These are phyloP conservation scores for Fusarium ambrosium DNA, from an alignment of 2,329 filamentous ascomycete genomes.

Conservation along the genomic window DNA sequence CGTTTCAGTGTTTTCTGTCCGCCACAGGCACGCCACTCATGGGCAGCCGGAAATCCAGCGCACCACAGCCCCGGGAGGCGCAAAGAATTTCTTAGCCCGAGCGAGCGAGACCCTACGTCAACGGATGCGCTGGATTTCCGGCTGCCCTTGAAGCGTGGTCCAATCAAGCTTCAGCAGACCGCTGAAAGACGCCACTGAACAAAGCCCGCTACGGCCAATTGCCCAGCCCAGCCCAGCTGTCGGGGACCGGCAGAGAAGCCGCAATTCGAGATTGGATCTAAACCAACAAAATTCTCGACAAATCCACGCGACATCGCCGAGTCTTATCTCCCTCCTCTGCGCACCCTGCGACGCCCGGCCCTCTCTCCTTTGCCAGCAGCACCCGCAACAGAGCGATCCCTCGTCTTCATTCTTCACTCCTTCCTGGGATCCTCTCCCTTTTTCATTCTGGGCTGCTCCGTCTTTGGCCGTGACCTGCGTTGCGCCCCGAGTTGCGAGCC, in stretches of 20 bases:
- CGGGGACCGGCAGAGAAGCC: slow-evolving; percentile 25
- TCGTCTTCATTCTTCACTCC: slow-evolving; percentile 2
- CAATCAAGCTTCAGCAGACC: slow-evolving; percentile 16
- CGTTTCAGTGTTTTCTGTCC: neutral
- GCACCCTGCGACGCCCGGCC: slow-evolving; percentile 32
- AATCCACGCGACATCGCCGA: slow-evolving; percentile 33
- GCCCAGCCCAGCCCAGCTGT: slow-evolving; percentile 1
- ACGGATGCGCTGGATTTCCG: neutral
- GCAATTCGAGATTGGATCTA: slow-evolving; percentile 35
- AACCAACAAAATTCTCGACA: slow-evolving; percentile 40
- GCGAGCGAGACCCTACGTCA: neutral
- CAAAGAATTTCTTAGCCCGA: neutral
- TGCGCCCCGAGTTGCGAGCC: slow-evolving; percentile 25
- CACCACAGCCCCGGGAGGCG: neutral
- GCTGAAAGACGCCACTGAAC: slow-evolving; percentile 29
- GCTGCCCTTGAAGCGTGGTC: neutral
- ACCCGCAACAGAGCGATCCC: slow-evolving; percentile 21
- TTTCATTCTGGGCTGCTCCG: slow-evolving; percentile 25
- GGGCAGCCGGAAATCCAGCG: neutral
- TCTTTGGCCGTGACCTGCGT: slow-evolving; percentile 24
- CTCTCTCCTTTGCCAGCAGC: slow-evolving; percentile 8
- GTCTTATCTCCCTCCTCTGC: slow-evolving; percentile 19
- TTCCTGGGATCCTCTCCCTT: slow-evolving; percentile 25
- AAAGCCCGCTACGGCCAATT: slow-evolving; percentile 21
- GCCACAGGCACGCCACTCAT: neutral